These are phyloP conservation scores for Chlorella sp. DNA, from an alignment of 139 green algal genomes.

Conservation along the genomic window DNA sequence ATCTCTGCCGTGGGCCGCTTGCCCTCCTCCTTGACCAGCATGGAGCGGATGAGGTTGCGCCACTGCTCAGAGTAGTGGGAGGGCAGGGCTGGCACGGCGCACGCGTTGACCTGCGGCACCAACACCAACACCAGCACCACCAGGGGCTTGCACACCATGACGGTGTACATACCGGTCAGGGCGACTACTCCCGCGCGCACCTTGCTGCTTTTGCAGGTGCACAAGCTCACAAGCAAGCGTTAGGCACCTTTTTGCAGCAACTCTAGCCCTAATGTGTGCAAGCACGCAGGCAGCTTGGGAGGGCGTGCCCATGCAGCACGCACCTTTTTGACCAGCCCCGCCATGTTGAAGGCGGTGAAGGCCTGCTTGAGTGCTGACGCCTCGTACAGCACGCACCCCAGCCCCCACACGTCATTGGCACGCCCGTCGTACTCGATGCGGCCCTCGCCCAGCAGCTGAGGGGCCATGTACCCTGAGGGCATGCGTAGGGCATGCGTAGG, in stretches of 20 bases:
- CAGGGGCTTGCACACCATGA: too few species aligned
- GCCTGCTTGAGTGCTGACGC: slow-evolving; percentile 27
- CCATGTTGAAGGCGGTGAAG: slow-evolving; percentile 39
- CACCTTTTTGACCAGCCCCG: slow-evolving; percentile 15
- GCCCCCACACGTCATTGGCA: slow-evolving; percentile 13
- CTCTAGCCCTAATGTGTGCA: too few species aligned
- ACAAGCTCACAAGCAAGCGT: too few species aligned
- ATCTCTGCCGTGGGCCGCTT: slow-evolving; percentile 15
- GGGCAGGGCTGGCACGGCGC: neutral
- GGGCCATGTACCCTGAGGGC: slow-evolving; percentile 4
- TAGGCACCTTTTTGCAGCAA: too few species aligned
- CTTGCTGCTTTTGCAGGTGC: too few species aligned
- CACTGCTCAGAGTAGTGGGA: slow-evolving; percentile 12
- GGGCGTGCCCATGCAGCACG: too few species aligned
- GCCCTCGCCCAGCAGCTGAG: slow-evolving; percentile 9
- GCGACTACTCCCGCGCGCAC: too few species aligned
- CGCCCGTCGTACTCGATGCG: slow-evolving; percentile 4
- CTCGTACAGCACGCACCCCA: slow-evolving; percentile 41
- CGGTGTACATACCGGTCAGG: too few species aligned
- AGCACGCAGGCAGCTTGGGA: too few species aligned
- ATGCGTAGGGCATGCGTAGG: too few species aligned
- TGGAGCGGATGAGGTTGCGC: slow-evolving; percentile 13
- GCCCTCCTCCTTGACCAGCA: slow-evolving; percentile 25
- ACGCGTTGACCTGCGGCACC: neutral
- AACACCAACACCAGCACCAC: too few species aligned